These are phyloP conservation scores for Phaeodactylum tricornutum DNA, from an alignment of 108 stramenopile species.

Conservation along the genomic window DNA sequence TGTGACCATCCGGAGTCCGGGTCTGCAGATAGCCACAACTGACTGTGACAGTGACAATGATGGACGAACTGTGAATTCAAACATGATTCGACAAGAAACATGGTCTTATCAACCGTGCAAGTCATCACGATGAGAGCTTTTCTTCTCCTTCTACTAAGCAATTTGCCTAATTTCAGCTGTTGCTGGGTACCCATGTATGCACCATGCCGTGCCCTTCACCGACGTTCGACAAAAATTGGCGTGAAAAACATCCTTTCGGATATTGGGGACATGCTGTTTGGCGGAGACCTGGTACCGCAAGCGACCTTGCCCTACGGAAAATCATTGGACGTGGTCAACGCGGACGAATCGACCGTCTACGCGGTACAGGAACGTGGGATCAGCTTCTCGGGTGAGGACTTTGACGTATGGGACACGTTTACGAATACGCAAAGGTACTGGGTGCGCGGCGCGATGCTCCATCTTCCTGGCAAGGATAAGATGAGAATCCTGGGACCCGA, in stretches of 20 bases:
- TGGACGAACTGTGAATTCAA: too few species aligned
- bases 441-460: constrained; percentile 71
- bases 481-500: constrained; percentile 27
- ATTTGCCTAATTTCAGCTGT: too few species aligned
- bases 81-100: too few species aligned
- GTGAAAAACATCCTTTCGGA: constrained; percentile 16
- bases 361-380: constrained; percentile 39
- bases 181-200: too few species aligned
- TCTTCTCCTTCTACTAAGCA: too few species aligned
- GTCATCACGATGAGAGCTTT: too few species aligned
- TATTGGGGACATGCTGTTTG: constrained; percentile 35
- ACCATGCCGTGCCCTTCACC: too few species aligned
- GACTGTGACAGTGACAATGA: too few species aligned
- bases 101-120: too few species aligned
- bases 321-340: constrained; percentile 14
- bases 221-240: too few species aligned
- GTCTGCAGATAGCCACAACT: too few species aligned
- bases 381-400: constrained; percentile 71
- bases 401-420: constrained; percentile 42
- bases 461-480: constrained; percentile 70
- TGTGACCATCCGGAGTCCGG: too few species aligned
- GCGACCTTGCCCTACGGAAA: constrained; percentile 30
- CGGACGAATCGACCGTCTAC: constrained; percentile 10
- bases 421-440: constrained; percentile 19
- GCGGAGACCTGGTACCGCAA: constrained; percentile 33